Evolutionary conservation across 805 yeast species (phyloP).

Genomic region (Yamadazyma paraphyllophila): DNA sequence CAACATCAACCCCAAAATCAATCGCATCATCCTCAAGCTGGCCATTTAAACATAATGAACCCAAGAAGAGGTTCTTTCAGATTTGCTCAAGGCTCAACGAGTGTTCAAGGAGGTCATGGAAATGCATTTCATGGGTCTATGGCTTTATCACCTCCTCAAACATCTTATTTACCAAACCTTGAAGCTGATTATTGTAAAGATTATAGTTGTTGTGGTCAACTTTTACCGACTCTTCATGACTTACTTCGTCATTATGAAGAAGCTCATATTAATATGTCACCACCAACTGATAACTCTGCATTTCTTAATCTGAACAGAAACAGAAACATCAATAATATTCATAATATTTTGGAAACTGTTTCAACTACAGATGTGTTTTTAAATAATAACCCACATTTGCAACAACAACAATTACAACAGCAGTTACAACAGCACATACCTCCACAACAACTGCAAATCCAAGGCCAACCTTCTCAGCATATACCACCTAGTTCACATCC

Average conservation of each 20-base stretch:
- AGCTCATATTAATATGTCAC: slow-evolving; percentile 73
- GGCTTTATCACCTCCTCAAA: slow-evolving; percentile 58
- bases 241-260: slow-evolving; percentile 93
- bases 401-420: slow-evolving; percentile 15
- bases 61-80: slow-evolving; percentile 37
- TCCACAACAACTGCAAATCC: slow-evolving; percentile 14
- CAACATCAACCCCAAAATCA: slow-evolving; percentile 1
- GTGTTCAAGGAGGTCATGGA: slow-evolving; percentile 10
- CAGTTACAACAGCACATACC: slow-evolving; percentile 16
- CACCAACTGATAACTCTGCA: slow-evolving; percentile 39
- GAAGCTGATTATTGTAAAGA: slow-evolving; percentile 97
- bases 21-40: background rate
- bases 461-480: slow-evolving; percentile 6
- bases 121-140: slow-evolving; percentile 16
- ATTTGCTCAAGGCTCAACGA: slow-evolving; percentile 5
- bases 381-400: slow-evolving; percentile 29
- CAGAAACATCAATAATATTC: slow-evolving; percentile 42
- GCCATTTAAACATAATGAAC: slow-evolving; percentile 11
- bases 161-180: slow-evolving; percentile 84
- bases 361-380: slow-evolving; percentile 91
- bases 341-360: slow-evolving; percentile 78
- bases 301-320: slow-evolving; percentile 29
- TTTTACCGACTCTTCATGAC: slow-evolving; percentile 91
- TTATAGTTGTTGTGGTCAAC: slow-evolving; percentile 92
- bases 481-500: background rate